Base-by-base conservation (phyloP, 345 rosid species). In the Euphorbia peplus region DNA sequence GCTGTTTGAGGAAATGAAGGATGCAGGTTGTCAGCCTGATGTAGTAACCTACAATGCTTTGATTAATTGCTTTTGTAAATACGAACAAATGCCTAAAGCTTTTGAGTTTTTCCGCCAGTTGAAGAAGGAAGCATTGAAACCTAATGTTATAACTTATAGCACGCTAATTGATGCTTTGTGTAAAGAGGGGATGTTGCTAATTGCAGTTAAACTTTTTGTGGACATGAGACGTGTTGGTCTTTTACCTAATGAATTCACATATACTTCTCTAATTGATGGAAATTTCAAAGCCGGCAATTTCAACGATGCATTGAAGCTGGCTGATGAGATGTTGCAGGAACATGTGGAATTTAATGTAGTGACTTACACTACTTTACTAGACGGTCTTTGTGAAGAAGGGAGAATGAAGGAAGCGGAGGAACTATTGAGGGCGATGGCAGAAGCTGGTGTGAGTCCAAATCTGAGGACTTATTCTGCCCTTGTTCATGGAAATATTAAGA, bases 181-280 rank as follows among this genome's bases (percentile, higher is more conserved):
- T 75, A 87, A 87, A 73, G 90, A 84, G 48, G 87, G 84, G 50
- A 89, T 89, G 92, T 83, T 87, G 85, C 83, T 70, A 48, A 77
- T 76, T 58, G 92, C 88, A 16, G 53, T 80, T 8, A 89, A 87
- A 68, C 81, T 89, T 68, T 84, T 85, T 63, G 74, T 81, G 37
- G 92, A 85, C 70, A 89, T 87, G 92, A 89, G 80, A 68, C 81
- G 82, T 53, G 64, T 83, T 70, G 88, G 87, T 68, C 83, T 84
- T 68, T 66, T 80, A 60, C 92, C 92, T 66, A 87, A 89, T 60
- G 95, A 82, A 71, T 85, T 74, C 77, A 85, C 92, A 8, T 89
- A 84, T 77, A 89, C 90, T 72, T 85, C 83, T 1, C 78, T 89
- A 52, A 84, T 89, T 35, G 92, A 89, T 78, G 88, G 92, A 5